Conservation (phyloP, 2,329 filamentous ascomycete genomes). For the Venturia asperata region DNA sequence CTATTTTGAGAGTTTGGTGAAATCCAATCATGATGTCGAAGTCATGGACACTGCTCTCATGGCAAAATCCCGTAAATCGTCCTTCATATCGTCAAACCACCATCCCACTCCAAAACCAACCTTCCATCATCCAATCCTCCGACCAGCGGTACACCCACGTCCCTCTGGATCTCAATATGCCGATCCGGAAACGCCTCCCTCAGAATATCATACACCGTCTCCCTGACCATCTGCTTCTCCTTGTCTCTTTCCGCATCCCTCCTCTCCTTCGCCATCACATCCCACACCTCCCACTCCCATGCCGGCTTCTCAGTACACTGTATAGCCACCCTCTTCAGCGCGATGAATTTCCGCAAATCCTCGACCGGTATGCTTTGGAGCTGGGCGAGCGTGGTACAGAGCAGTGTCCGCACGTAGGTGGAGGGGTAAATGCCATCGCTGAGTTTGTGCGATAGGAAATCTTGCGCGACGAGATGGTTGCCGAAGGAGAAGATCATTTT, state of each 20-base stretch:
- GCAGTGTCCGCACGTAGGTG: not conserved
- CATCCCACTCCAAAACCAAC: not conserved
- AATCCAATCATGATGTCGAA: too few species aligned
- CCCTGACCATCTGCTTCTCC: not conserved
- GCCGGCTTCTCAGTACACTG: constrained; percentile 1
- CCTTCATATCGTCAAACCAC: constrained; percentile 1
- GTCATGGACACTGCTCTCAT: too few species aligned
- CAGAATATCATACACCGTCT: not conserved
- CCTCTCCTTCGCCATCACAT: not conserved
- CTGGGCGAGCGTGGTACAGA: not conserved
- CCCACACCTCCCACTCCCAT: constrained; percentile 1
- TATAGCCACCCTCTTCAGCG: not conserved
- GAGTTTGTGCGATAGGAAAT: constrained; percentile 2
- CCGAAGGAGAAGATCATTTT: not conserved
- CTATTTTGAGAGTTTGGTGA: too few species aligned
- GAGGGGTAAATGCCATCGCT: not conserved
- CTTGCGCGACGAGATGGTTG: constrained; percentile 5
- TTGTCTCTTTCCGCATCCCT: not conserved
- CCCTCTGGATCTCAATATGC: not conserved
- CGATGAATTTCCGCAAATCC: not conserved
- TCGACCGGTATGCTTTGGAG: not conserved
- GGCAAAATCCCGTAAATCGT: too few species aligned
- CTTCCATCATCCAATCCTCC: not conserved
- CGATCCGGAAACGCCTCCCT: not conserved
- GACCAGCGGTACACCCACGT: not conserved